These are phyloP conservation scores for Byssochlamys sp. DNA, from an alignment of 2,329 filamentous ascomycete genomes.

Conservation along the genomic window DNA sequence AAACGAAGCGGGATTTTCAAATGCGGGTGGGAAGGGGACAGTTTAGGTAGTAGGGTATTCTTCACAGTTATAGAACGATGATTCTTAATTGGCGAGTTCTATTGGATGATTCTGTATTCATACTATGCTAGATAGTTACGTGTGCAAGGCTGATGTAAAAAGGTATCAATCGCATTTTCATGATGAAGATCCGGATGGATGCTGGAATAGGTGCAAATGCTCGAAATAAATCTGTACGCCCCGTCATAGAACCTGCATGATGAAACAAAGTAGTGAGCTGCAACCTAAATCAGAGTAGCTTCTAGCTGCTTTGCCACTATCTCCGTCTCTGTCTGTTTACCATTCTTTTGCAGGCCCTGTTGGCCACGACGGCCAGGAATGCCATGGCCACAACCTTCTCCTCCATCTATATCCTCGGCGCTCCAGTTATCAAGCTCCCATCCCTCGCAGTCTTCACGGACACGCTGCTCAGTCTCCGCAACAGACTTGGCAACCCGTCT, in stretches of 20 bases:
- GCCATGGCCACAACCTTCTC: slow-evolving; percentile 6
- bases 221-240: neutral
- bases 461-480: slow-evolving; percentile 8
- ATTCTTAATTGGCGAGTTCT: no score
- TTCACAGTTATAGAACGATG: no score
- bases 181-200: no score
- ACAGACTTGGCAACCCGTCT: slow-evolving; percentile 8
- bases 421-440: slow-evolving; percentile 7
- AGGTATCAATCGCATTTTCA: no score
- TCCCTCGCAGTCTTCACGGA: slow-evolving; percentile 14
- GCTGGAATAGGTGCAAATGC: no score
- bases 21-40: no score
- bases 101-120: no score
- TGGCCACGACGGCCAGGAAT: neutral
- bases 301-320: neutral
- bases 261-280: neutral
- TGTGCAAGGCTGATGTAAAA: no score
- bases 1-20: no score
- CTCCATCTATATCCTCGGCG: slow-evolving; percentile 14
- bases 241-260: neutral
- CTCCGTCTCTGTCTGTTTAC: no score
- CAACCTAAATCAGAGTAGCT: neutral
- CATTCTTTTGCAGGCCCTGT: neutral
- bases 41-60: no score
- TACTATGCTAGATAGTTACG: no score